Evolutionary conservation across 2,329 filamentous ascomycete species (phyloP).

Genomic region (Phaeoacremonium minimum): DNA sequence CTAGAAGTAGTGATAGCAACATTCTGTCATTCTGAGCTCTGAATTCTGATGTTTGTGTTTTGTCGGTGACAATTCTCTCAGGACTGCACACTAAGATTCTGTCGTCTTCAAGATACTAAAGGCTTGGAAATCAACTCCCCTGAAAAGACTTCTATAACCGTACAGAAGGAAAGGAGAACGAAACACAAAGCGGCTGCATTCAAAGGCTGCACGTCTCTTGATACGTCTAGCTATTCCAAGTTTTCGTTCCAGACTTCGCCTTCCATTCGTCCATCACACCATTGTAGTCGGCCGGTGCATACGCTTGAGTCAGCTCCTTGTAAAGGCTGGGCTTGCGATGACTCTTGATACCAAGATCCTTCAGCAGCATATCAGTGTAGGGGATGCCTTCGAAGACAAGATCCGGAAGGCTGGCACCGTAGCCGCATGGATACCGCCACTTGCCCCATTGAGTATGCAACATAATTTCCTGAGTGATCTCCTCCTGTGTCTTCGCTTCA

Average conservation of each 20-base stretch:
- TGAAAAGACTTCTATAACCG: no score
- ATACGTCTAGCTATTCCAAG: no score
- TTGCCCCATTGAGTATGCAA: conserved; percentile 50
- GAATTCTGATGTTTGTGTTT: no score
- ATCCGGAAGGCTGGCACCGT: conserved; percentile 45
- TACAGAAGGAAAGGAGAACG: no score
- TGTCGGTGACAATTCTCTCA: no score
- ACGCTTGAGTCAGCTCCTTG: conserved; percentile 9
- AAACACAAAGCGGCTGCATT: conserved; percentile 6
- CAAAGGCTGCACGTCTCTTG: conserved; percentile 8
- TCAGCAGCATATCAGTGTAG: conserved; percentile 31
- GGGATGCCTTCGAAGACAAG: conserved; percentile 58
- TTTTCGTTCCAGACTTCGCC: conserved; percentile 7
- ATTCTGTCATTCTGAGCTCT: no score
- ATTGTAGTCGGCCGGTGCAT: conserved; percentile 14
- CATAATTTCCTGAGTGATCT: conserved; percentile 35
- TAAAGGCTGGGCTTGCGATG: conserved; percentile 10
- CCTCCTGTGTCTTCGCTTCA: conserved; percentile 17
- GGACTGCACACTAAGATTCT: no score
- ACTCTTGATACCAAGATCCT: conserved; percentile 11
- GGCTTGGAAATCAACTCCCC: no score
- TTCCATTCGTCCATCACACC: conserved; percentile 21
- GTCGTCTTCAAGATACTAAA: no score
- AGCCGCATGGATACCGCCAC: conserved; percentile 48
- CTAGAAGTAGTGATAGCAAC: no score